Evolutionary conservation across 495 filamentous ascomycete species (phyloP), one percentile per base, ranked within the genome.

Genomic region (Penicillium coffeae): DNA sequence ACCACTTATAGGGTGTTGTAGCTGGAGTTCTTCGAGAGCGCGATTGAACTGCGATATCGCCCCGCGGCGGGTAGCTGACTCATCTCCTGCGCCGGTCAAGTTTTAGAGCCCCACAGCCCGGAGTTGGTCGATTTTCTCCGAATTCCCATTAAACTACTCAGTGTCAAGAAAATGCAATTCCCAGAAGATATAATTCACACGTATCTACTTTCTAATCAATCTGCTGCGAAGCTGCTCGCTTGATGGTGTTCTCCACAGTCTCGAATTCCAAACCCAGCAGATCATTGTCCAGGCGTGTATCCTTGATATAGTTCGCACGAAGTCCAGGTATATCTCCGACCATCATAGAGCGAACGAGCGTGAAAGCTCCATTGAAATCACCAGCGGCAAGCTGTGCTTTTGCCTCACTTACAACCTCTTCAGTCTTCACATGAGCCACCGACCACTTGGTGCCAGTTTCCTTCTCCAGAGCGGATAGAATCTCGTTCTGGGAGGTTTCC

Each of bases 401-500:
- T 1, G 53, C 72, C 9, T 51, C 50, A 20, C 40, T 42, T 10
- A 66, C 55, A 16, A 67, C 36, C 25, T 60, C 55, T 8, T 63
- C 62, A 0, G 63, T 60, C 6, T 61, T 68, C 12, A 58, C 62
- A 3, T 65, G 46, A n/a, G 47, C 60, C 3, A 75, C 52, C 0
- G 54, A 60, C 69, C 70, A 80, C 37, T 68, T 65, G 42, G 56
- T 50, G 6, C 65, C 69, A 2, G 69, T 71, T 1, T 54, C 57
- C 15, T 68, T 62, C 58, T 81, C 72, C n/a, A 74, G 51, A 7
- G 65, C 61, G 0, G 52, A 48, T 3, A 81, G 51, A 8, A 81
- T 57, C 25, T 81, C 66, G 2, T 58, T 54, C 63, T 81, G 79
- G 2, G 65, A 67, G 5, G 66, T 62, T 19, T 52, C 65, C 38